phyloP scores from a whole-genome alignment of 2,329 filamentous ascomycete species.

The Neospermospora avenae region DNA sequence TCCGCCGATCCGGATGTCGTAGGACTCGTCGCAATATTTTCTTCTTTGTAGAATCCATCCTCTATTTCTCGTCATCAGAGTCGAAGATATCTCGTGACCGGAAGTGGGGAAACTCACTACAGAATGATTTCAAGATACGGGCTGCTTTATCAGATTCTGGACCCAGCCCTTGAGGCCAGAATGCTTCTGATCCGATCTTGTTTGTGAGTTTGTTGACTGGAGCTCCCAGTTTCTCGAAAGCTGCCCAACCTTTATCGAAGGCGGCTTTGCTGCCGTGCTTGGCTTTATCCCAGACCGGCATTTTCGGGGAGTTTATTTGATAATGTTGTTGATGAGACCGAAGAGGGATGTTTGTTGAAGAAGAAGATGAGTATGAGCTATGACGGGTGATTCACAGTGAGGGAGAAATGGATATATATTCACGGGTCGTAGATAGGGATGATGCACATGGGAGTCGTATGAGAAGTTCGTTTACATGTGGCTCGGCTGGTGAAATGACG shows the following conservation, averaged over 20 bases:
- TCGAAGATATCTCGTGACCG: background rate
- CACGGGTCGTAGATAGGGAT: background rate
- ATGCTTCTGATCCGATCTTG: conserved; percentile 75
- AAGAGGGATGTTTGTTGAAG: no score
- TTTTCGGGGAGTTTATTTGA: background rate
- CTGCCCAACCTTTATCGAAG: conserved; percentile 71
- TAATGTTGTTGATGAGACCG: no score
- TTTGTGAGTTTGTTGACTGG: conserved; percentile 81
- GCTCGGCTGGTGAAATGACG: background rate
- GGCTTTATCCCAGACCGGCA: conserved; percentile 27
- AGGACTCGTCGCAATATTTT: conserved; percentile 32
- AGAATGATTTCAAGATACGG: conserved; percentile 84
- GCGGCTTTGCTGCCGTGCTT: conserved; percentile 56
- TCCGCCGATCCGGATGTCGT: background rate
- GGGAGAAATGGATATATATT: background rate
- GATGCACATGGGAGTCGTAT: background rate
- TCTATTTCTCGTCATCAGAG: conserved; percentile 37
- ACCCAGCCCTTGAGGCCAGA: conserved; percentile 81
- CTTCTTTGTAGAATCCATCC: conserved; percentile 65
- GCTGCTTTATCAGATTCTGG: conserved; percentile 89
- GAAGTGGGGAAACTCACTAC: conserved; percentile 55
- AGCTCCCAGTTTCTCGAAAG: conserved; percentile 63
- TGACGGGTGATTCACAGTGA: background rate
- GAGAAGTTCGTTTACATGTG: background rate
- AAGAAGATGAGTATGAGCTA: no score